Percentiles rank a stretch among this genome's conserved stretches.
These are phyloP conservation scores for Pseudogymnoascus sp. DNA, from an alignment of 2,329 filamentous ascomycete genomes.

Conservation along the genomic window DNA sequence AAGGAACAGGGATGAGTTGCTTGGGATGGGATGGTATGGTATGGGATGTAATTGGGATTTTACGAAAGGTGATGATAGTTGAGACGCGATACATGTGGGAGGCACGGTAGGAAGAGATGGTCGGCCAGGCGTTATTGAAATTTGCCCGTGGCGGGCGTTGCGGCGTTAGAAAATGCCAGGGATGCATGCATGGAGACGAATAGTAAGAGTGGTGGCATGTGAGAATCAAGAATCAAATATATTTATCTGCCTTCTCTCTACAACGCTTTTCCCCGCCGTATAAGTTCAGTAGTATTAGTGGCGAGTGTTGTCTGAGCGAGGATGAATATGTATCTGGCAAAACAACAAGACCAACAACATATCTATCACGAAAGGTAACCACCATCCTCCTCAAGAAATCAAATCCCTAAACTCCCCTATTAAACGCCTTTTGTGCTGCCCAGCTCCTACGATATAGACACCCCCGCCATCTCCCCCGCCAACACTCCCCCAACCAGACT, in stretches of 20 bases:
- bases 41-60: not conserved
- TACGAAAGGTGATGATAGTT: not conserved
- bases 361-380: not conserved
- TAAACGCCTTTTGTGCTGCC: not conserved
- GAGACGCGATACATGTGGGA: not conserved
- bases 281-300: not conserved
- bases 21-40: not conserved
- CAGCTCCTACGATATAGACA: not conserved
- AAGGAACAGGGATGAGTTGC: slow-evolving; percentile 24
- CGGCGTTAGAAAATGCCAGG: not conserved
- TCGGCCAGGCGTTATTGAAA: not conserved
- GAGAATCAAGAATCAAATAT: not conserved
- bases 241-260: not conserved
- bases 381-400: not conserved
- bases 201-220: not conserved
- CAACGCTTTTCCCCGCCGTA: not conserved
- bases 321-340: not conserved
- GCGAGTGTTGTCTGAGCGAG: not conserved
- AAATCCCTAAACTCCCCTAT: not conserved
- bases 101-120: not conserved
- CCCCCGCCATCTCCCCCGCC: not conserved
- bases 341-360: not conserved
- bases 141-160: not conserved
- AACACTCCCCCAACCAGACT: not conserved
- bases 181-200: not conserved